These are phyloP conservation scores for Trebouxia gelatinosa DNA, from an alignment of 163 green algal genomes.

Conservation along the genomic window DNA sequence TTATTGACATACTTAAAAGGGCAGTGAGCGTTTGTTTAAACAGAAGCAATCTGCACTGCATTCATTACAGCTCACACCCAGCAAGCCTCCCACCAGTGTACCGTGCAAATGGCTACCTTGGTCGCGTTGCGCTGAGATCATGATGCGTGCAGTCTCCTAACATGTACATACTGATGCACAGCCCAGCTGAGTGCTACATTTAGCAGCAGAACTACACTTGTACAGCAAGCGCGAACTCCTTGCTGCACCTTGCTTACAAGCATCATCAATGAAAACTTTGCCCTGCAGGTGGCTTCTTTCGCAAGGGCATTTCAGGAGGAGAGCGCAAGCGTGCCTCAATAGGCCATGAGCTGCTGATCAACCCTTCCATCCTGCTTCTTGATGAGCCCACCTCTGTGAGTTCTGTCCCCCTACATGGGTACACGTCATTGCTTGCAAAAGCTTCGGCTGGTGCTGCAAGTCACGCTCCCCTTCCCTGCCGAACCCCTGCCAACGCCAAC, in stretches of 20 bases:
- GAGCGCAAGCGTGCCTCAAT: conserved; percentile 89
- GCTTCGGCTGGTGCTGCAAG: neutral
- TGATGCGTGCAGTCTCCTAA: neutral
- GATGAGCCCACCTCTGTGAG: conserved; percentile 30
- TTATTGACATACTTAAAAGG: no score
- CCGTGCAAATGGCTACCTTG: no score
- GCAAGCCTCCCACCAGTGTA: neutral
- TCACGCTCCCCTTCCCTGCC: neutral
- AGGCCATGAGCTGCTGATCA: conserved; percentile 92
- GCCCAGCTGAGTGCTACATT: no score
- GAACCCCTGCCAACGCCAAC: neutral
- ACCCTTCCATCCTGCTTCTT: conserved; percentile 83
- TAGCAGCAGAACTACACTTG: no score
- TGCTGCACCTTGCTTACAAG: neutral
- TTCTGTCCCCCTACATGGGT: neutral
- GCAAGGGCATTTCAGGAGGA: conserved; percentile 79
- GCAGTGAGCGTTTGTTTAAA: no score
- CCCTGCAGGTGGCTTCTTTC: conserved; percentile 65
- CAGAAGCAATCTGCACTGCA: no score
- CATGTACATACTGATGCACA: no score
- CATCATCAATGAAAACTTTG: neutral
- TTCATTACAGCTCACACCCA: no score
- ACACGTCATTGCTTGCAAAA: neutral
- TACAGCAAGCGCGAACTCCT: neutral
- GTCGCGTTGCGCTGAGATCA: no score